Conservation (phyloP, 2,329 filamentous ascomycete genomes). For the Helotiales sp. region DNA sequence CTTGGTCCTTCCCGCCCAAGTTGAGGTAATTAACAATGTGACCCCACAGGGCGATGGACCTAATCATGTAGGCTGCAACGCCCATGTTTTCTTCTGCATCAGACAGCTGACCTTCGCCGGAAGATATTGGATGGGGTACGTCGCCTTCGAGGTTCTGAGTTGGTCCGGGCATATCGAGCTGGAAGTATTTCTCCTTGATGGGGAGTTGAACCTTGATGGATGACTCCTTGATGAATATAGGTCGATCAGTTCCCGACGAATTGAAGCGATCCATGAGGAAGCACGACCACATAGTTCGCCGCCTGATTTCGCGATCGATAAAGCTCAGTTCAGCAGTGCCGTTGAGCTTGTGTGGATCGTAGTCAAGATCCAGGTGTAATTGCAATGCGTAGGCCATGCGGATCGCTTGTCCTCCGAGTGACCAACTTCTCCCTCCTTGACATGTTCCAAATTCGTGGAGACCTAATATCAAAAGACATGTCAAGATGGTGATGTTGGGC, state of each 20-base stretch:
- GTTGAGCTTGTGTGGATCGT: slow-evolving; percentile 72
- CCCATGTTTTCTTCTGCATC: slow-evolving; percentile 87
- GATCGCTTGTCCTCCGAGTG: slow-evolving; percentile 91
- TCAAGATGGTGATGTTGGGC: slow-evolving; percentile 94
- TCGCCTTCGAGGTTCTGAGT: slow-evolving; percentile 83
- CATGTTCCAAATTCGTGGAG: slow-evolving; percentile 97
- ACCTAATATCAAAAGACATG: slow-evolving; percentile 84
- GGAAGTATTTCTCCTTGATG: slow-evolving; percentile 87
- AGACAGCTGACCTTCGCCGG: slow-evolving; percentile 66
- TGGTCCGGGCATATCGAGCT: slow-evolving; percentile 85
- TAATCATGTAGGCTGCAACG: slow-evolving; percentile 87
- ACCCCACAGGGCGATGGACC: slow-evolving; percentile 86
- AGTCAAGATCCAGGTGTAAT: slow-evolving; percentile 87
- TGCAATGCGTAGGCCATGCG: slow-evolving; percentile 97
- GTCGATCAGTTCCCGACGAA: slow-evolving; percentile 90
- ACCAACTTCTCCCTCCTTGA: slow-evolving; percentile 94
- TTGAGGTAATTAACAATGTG: slow-evolving; percentile 89
- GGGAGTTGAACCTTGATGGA: slow-evolving; percentile 88
- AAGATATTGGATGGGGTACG: slow-evolving; percentile 64
- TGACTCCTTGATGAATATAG: slow-evolving; percentile 88
- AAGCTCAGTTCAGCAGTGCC: slow-evolving; percentile 75
- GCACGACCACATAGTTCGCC: slow-evolving; percentile 97
- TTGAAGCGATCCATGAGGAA: slow-evolving; percentile 98
- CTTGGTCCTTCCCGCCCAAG: slow-evolving; percentile 81
- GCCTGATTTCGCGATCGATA: slow-evolving; percentile 88